Conservation (phyloP, 2,329 filamentous ascomycete species). For the Curvularia sp. region DNA sequence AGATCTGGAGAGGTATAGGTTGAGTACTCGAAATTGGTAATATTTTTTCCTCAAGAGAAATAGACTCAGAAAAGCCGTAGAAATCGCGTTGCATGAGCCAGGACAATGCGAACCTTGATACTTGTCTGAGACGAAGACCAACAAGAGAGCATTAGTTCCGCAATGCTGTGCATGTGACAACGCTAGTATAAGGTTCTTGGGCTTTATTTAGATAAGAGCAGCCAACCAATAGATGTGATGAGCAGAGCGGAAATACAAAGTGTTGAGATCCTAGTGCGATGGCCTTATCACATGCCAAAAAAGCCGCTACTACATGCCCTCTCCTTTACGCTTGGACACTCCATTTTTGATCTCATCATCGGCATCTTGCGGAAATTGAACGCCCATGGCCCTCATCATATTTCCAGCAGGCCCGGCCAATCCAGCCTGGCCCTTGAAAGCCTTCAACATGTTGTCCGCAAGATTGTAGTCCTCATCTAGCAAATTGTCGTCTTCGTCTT, state of each 20-base stretch:
- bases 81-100: too few species aligned
- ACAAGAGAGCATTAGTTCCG: not conserved
- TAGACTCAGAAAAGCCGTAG: too few species aligned
- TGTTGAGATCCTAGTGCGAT: not conserved
- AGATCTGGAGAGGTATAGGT: too few species aligned
- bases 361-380: conserved; percentile 81
- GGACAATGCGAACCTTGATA: too few species aligned
- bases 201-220: not conserved
- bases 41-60: too few species aligned
- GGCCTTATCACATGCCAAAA: not conserved
- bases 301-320: not conserved
- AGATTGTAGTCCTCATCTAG: conserved; percentile 85
- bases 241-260: not conserved
- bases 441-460: conserved; percentile 88
- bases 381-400: conserved; percentile 83
- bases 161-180: not conserved
- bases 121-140: not conserved
- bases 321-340: not conserved
- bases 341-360: conserved; percentile 54
- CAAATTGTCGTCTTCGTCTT: conserved; percentile 50
- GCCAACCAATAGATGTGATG: not conserved
- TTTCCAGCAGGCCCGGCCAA: conserved; percentile 87
- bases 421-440: conserved; percentile 89
- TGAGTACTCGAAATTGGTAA: too few species aligned
- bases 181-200: not conserved